phyloP scores from a whole-genome alignment of 2,329 filamentous ascomycete genomes.

The Pleoardoris graminearum region DNA sequence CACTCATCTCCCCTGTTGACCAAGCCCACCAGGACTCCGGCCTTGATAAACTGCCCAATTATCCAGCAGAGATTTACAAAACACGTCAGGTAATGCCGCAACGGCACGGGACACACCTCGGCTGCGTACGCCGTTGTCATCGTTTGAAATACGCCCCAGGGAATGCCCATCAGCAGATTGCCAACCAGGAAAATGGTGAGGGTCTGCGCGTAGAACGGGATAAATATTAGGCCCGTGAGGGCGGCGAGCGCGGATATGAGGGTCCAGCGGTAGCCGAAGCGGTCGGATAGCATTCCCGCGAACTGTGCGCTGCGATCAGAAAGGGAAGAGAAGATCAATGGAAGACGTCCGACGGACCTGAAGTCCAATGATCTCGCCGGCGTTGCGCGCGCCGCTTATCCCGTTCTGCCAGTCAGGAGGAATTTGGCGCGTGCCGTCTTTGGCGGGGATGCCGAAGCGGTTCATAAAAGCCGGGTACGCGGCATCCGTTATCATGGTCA shows the following conservation, averaged over 20 bases:
- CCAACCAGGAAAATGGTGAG: conserved; percentile 50
- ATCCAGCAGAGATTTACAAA: conserved; percentile 76
- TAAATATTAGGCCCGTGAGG: conserved; percentile 40
- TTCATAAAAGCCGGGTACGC: conserved; percentile 4
- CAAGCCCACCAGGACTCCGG: conserved; percentile 68
- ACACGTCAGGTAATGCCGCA: conserved; percentile 58
- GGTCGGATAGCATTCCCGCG: background rate
- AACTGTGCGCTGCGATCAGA: background rate
- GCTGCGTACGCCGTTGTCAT: conserved; percentile 65
- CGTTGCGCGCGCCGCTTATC: background rate
- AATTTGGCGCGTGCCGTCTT: background rate
- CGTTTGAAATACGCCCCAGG: conserved; percentile 47
- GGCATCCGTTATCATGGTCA: background rate
- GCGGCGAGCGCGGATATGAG: conserved; percentile 3
- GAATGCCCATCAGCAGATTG: conserved; percentile 59
- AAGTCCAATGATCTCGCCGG: conserved; percentile 3
- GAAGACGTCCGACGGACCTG: background rate
- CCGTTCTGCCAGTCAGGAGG: conserved; percentile 4
- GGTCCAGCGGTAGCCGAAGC: conserved; percentile 3
- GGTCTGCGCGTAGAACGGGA: conserved; percentile 49
- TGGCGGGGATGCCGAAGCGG: background rate
- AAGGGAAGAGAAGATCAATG: too few species aligned
- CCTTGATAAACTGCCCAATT: conserved; percentile 68
- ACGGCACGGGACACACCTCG: conserved; percentile 53
- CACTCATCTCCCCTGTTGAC: conserved; percentile 64